These are phyloP conservation scores for Saturnispora quitensis DNA, from an alignment of 805 yeast genomes.

Conservation along the genomic window DNA sequence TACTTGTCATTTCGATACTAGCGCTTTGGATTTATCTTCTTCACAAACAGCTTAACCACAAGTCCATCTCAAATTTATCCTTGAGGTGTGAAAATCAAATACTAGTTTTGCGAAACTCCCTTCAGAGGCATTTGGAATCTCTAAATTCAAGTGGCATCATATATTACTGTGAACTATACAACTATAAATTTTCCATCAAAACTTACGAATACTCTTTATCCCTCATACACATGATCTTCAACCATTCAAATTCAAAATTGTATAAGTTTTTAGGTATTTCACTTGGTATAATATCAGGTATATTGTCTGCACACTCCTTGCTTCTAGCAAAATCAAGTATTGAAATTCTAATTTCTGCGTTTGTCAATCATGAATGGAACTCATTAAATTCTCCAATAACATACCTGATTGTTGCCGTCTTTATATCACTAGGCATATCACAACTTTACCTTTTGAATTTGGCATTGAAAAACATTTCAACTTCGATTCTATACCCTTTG, in stretches of 20 bases:
- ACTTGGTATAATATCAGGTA: conserved; percentile 65
- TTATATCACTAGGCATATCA: conserved; percentile 54
- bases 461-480: conserved; percentile 61
- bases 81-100: neutral
- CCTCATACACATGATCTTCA: neutral
- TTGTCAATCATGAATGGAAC: conserved; percentile 24
- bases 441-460: conserved; percentile 68
- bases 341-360: conserved; percentile 48
- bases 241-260: neutral
- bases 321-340: conserved; percentile 79
- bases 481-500: conserved; percentile 74
- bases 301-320: conserved; percentile 76
- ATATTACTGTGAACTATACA: neutral
- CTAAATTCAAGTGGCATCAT: conserved; percentile 1
- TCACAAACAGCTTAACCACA: conserved; percentile 6
- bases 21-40: conserved; percentile 24
- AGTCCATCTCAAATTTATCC: neutral
- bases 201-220: conserved; percentile 5
- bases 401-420: conserved; percentile 43
- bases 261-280: conserved; percentile 43
- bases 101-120: neutral
- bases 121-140: conserved; percentile 2
- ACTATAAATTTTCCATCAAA: conserved; percentile 8
- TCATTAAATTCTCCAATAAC: conserved; percentile 32
- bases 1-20: conserved; percentile 23